Evolutionary conservation across 2,329 filamentous ascomycete genomes (phyloP), one percentile per base, ranked within the genome.

Genomic region (Blastomyces gilchristii): DNA sequence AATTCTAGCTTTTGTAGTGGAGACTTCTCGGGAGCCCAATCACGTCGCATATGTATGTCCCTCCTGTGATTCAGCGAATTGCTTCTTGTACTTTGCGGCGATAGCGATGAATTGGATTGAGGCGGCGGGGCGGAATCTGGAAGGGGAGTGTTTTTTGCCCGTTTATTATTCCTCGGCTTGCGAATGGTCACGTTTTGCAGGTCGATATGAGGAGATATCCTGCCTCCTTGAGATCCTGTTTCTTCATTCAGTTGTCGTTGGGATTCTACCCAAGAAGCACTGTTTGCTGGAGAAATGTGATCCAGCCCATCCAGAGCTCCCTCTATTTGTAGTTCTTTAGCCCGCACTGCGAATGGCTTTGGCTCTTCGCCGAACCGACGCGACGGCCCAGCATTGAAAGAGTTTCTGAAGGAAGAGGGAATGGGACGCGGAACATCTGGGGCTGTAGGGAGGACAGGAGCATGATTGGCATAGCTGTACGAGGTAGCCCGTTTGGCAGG

Each of bases 1-100:
- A 90, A 85, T 79, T 99, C 93, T 68, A 99, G 84, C 79, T 88
- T 94, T 76, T 99, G 93, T 61, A 99, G 82, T 61, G 95, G 94
- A 66, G 93, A 97, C 70, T 89, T 86, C 73, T 95, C 88, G 63
- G 87, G 83, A 71, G 93, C 89, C 76, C 89, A 85, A 62, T 81
- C 79, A 64, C 74, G 71, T 66, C 75, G 71, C 49, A 68, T 61
- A 57, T 72, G 67, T 5, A 71, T 71, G 5, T 59, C 60, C 28
- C 60, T 64, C 53, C 41, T 65, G 22, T 60, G 41, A 37, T 2
- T 67, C 64, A 43, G 69, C 66, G 43, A 74, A 74, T 41, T 66
- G 71, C 22, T 68, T 64, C 7, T 71, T 73, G 56, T 70, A 8
- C 41, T 53, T 16, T 14, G 37, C 9, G 58, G 58, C 34, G 58